Evolutionary conservation across 2,329 filamentous ascomycete species (phyloP).

Genomic region (Aureobasidium sp.): DNA sequence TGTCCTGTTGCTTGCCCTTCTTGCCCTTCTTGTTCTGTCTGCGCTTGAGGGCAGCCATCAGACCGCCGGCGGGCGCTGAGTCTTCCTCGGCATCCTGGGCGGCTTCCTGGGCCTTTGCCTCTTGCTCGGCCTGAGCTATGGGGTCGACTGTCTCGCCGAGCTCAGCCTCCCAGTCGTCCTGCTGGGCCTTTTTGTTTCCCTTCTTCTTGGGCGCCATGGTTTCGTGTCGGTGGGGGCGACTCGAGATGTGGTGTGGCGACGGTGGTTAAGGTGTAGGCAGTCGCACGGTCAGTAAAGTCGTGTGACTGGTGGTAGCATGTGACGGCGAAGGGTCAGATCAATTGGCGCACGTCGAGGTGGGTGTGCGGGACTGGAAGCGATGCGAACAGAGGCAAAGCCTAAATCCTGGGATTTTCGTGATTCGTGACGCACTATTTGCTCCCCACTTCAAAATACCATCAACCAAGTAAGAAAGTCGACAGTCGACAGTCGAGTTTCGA

Average conservation of each 20-base stretch:
- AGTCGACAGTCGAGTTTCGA: not conserved
- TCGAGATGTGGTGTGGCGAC: not conserved
- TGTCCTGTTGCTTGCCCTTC: slow-evolving; percentile 69
- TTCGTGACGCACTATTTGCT: not conserved
- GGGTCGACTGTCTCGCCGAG: slow-evolving; percentile 71
- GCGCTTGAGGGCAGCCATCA: slow-evolving; percentile 46
- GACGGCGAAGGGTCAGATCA: not conserved
- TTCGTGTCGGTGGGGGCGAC: not conserved
- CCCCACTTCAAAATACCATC: not conserved
- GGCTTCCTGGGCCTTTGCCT: slow-evolving; percentile 40
- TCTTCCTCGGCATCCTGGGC: slow-evolving; percentile 44
- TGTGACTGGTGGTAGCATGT: slow-evolving; percentile 4
- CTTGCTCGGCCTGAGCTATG: slow-evolving; percentile 43
- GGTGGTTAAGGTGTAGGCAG: not conserved
- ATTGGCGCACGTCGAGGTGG: not conserved
- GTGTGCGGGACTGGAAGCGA: not conserved
- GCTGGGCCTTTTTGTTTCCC: slow-evolving; percentile 72
- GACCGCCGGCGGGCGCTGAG: slow-evolving; percentile 41
- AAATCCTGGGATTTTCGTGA: not conserved
- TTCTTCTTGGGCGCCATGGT: slow-evolving; percentile 94
- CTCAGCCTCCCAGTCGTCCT: slow-evolving; percentile 93
- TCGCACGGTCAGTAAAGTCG: slow-evolving; percentile 16
- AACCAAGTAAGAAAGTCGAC: not conserved
- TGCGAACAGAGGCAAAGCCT: slow-evolving; percentile 9
- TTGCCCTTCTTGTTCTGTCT: slow-evolving; percentile 74